phyloP scores from a whole-genome alignment of 2,329 filamentous ascomycete genomes.

The Aspergillus arachidicola region DNA sequence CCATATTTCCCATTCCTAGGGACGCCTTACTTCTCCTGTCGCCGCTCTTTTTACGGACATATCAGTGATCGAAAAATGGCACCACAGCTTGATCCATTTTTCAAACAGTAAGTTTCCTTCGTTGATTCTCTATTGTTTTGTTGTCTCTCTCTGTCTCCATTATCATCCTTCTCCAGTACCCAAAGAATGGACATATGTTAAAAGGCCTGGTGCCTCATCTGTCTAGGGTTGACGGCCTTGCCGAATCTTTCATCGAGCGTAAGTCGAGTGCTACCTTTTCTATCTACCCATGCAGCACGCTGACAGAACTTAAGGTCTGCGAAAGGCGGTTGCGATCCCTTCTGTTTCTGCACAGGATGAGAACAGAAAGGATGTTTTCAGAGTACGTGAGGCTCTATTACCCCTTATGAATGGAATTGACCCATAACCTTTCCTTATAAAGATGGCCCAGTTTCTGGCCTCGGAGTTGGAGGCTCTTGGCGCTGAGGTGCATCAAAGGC shows the following conservation, averaged over 20 bases:
- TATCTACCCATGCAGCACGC: slow-evolving; percentile 10
- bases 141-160: background rate
- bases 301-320: slow-evolving; percentile 54
- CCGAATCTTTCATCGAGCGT: slow-evolving; percentile 84
- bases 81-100: slow-evolving; percentile 86
- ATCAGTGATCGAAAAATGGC: slow-evolving; percentile 70
- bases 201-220: slow-evolving; percentile 12
- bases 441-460: slow-evolving; percentile 91
- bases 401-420: background rate
- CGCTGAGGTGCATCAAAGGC: slow-evolving; percentile 82
- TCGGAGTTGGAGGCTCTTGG: slow-evolving; percentile 80
- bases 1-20: slow-evolving; percentile 9
- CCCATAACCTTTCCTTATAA: slow-evolving; percentile 6
- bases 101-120: slow-evolving; percentile 65
- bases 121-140: background rate
- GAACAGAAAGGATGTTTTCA: slow-evolving; percentile 86
- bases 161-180: background rate
- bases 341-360: slow-evolving; percentile 92
- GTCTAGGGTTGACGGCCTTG: slow-evolving; percentile 69
- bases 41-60: slow-evolving; percentile 47
- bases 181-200: background rate
- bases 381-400: slow-evolving; percentile 47
- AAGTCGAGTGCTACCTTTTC: slow-evolving; percentile 24
- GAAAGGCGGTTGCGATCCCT: slow-evolving; percentile 92
- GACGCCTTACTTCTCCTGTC: slow-evolving; percentile 20